Conservation (phyloP, 768 basidiomycete species). For the Hygrophoropsis aurantiaca region DNA sequence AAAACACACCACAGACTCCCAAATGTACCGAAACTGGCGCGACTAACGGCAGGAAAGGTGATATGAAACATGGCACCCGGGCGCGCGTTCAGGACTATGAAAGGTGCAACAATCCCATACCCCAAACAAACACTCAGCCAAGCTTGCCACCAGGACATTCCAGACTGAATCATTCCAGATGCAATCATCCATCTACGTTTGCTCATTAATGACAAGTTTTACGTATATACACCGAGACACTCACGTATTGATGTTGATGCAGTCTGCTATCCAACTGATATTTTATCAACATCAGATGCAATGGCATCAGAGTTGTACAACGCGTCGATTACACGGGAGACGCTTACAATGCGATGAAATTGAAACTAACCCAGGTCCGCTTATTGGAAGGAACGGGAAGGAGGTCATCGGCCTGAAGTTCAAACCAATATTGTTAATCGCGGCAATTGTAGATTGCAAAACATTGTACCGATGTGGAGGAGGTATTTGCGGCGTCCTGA, state of each 20-base stretch:
- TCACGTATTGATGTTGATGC: slow-evolving; percentile 70
- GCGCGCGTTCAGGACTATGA: slow-evolving; percentile 69
- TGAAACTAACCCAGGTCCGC: slow-evolving; percentile 56
- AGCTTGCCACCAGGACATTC: slow-evolving; percentile 75
- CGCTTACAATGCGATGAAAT: slow-evolving; percentile 59
- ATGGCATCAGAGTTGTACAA: too few species aligned
- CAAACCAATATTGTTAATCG: slow-evolving; percentile 55
- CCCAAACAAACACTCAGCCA: slow-evolving; percentile 70
- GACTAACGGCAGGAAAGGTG: slow-evolving; percentile 65
- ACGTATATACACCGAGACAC: slow-evolving; percentile 16
- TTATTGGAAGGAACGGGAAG: slow-evolving; percentile 55
- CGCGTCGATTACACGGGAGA: background rate
- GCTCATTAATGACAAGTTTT: background rate
- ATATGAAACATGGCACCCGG: slow-evolving; percentile 71
- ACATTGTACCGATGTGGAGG: slow-evolving; percentile 36
- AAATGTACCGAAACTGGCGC: slow-evolving; percentile 68
- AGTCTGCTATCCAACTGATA: slow-evolving; percentile 50
- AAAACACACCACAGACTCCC: slow-evolving; percentile 74
- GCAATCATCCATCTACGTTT: slow-evolving; percentile 61
- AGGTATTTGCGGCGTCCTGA: slow-evolving; percentile 47
- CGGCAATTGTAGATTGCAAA: too few species aligned
- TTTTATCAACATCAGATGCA: too few species aligned
- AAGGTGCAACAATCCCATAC: slow-evolving; percentile 56
- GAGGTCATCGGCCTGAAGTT: slow-evolving; percentile 63
- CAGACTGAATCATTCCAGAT: slow-evolving; percentile 62